phyloP scores from a whole-genome alignment of 2,329 filamentous ascomycete species.

The Fusarium chaquense region DNA sequence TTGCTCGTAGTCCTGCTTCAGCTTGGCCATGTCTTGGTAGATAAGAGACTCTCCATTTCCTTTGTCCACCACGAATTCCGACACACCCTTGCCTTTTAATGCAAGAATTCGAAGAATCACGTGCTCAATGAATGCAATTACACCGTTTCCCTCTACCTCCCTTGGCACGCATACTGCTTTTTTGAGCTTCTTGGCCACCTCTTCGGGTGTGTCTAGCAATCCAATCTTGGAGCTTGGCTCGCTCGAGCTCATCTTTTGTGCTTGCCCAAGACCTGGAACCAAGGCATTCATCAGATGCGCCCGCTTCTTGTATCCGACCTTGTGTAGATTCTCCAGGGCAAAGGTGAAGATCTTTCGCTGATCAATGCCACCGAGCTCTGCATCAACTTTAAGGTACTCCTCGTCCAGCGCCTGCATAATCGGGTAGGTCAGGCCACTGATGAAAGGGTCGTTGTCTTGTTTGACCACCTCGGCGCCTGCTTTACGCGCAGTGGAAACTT shows the following conservation, averaged over 20 bases:
- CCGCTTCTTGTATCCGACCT: background rate
- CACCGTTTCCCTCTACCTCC: background rate
- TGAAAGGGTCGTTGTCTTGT: rapidly evolving
- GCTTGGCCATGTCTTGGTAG: background rate
- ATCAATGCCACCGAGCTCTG: background rate
- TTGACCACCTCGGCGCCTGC: background rate
- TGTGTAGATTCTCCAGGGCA: background rate
- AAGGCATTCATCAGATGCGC: slow-evolving; percentile 8
- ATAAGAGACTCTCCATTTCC: rapidly evolving
- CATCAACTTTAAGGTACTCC: background rate
- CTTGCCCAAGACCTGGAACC: background rate
- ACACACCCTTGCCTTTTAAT: background rate
- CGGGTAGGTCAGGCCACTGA: background rate
- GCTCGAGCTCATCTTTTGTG: slow-evolving; percentile 18
- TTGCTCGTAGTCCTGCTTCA: background rate
- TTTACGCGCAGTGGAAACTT: rapidly evolving
- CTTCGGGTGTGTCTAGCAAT: rapidly evolving
- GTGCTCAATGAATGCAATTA: background rate
- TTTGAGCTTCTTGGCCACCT: background rate
- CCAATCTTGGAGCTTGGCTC: background rate
- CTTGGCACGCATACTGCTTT: background rate
- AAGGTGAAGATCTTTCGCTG: slow-evolving; percentile 2
- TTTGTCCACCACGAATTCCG: background rate
- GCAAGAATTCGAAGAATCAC: background rate
- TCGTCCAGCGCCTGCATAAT: slow-evolving; percentile 2